Conservation (phyloP, 2,329 filamentous ascomycete genomes). For the Neofusicoccum sp. region DNA sequence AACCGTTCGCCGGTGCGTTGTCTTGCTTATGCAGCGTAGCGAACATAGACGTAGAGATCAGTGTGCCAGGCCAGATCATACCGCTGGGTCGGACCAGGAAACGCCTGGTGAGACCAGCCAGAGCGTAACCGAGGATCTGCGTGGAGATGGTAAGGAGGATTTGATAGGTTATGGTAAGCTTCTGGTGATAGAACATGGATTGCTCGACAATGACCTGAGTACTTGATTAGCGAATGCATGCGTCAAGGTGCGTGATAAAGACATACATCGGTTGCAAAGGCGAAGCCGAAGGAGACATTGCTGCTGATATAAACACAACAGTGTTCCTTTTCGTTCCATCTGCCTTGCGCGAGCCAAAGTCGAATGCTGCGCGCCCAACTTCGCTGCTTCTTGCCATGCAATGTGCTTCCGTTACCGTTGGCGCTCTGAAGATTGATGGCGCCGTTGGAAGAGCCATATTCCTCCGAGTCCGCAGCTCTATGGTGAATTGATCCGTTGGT, state of each 20-base stretch:
- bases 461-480: conserved; percentile 8
- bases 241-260: background rate
- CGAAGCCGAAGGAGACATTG: conserved; percentile 86
- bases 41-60: conserved; percentile 89
- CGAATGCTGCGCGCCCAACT: conserved; percentile 50
- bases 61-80: conserved; percentile 88
- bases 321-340: conserved; percentile 87
- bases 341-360: conserved; percentile 74
- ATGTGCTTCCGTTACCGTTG: background rate
- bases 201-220: conserved; percentile 76
- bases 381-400: background rate
- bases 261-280: conserved; percentile 75
- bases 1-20: conserved; percentile 77
- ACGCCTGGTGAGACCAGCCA: conserved; percentile 76
- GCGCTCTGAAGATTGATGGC: background rate
- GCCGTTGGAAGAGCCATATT: conserved; percentile 1
- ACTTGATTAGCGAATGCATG: conserved; percentile 12
- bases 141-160: conserved; percentile 80
- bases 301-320: conserved; percentile 86
- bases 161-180: conserved; percentile 73
- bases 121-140: conserved; percentile 81
- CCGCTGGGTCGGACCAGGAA: conserved; percentile 81
- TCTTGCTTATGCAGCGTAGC: conserved; percentile 80
- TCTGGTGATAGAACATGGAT: conserved; percentile 83
- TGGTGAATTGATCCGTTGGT: conserved; percentile 53